Evolutionary conservation across 371 early-diverging fungal species (phyloP).

Genomic region (Umbelopsis sp.): DNA sequence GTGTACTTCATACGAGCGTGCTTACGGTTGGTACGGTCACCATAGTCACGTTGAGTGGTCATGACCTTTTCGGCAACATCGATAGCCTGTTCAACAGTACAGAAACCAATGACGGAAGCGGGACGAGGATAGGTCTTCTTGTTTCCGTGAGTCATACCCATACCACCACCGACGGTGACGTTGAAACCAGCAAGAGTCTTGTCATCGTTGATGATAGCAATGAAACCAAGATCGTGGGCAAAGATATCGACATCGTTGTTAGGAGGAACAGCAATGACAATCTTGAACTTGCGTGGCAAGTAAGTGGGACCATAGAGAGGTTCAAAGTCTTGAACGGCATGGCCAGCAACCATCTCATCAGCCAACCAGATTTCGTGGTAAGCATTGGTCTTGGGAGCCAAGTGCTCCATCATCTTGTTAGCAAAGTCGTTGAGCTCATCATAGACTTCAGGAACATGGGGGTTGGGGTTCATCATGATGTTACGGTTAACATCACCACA

Average conservation of each 20-base stretch:
- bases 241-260: conserved; percentile 95
- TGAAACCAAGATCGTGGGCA: conserved; percentile 92
- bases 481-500: conserved; percentile 98
- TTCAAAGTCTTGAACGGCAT: conserved; percentile 81
- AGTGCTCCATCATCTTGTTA: conserved; percentile 67
- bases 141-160: conserved; percentile 97
- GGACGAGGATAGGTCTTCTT: conserved; percentile 93
- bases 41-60: conserved; percentile 91
- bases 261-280: conserved; percentile 93
- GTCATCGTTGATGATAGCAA: conserved; percentile 78
- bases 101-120: conserved; percentile 79
- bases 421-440: conserved; percentile 77
- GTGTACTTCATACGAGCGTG: conserved; percentile 97
- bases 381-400: conserved; percentile 85
- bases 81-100: conserved; percentile 77
- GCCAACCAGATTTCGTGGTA: conserved; percentile 97
- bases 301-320: conserved; percentile 92
- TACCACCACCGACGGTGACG: conserved; percentile 94
- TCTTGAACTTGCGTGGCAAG: conserved; percentile 95
- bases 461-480: conserved; percentile 90
- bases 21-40: conserved; percentile 95
- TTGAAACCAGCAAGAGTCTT: conserved; percentile 86
- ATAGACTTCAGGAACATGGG: conserved; percentile 78
- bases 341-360: conserved; percentile 83
- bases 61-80: conserved; percentile 85